phyloP scores from a whole-genome alignment of 1,284 basidiomycete species.

The Marasmius tenuissimus region DNA sequence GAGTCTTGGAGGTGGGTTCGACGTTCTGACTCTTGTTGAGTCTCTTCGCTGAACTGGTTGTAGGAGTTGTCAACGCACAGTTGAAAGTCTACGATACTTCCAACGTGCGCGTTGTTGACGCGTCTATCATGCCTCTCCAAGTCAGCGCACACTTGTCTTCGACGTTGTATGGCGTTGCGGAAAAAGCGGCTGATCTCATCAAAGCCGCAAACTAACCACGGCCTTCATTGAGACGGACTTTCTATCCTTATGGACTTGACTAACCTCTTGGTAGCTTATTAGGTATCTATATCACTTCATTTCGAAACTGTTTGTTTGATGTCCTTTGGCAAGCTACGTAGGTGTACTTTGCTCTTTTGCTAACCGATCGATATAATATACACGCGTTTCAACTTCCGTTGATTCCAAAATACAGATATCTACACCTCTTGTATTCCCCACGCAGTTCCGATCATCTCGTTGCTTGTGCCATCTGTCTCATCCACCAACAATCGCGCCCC shows the following conservation, averaged over 20 bases:
- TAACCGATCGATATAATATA: no score
- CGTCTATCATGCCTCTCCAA: slow-evolving; percentile 9
- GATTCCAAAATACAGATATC: no score
- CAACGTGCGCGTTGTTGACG: slow-evolving; percentile 12
- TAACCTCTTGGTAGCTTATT: no score
- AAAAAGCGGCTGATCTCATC: slow-evolving; percentile 9
- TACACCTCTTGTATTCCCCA: no score
- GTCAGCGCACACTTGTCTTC: slow-evolving; percentile 8
- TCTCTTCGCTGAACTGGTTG: no score
- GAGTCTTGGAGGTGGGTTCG: background rate
- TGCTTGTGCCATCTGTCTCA: slow-evolving; percentile 39
- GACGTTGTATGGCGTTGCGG: slow-evolving; percentile 11
- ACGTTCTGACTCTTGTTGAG: background rate
- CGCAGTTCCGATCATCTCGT: slow-evolving; percentile 34
- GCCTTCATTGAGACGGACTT: no score
- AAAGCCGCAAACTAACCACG: background rate
- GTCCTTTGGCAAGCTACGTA: no score
- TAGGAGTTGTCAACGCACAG: slow-evolving; percentile 5
- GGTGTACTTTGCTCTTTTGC: no score
- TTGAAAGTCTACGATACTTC: slow-evolving; percentile 2
- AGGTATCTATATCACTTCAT: no score
- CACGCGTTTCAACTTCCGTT: no score
- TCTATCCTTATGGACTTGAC: no score
- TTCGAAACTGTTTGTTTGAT: no score
- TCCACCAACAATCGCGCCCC: slow-evolving; percentile 38